Conservation (phyloP, 2,329 filamentous ascomycete species). For the Diaporthe citriasiana region DNA sequence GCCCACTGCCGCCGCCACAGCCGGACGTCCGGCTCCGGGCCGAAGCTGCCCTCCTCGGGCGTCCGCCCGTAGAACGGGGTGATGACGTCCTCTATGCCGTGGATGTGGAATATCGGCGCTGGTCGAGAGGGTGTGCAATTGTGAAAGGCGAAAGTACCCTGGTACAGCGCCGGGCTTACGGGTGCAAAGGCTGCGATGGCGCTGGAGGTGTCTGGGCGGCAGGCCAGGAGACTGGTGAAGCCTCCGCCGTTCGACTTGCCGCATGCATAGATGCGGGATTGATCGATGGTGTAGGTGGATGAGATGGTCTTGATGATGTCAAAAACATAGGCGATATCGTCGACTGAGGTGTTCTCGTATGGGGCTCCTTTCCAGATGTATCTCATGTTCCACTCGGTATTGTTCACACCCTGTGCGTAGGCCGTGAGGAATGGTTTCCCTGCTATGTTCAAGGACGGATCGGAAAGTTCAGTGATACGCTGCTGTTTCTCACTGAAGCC, state of each 20-base stretch:
- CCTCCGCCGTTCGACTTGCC: conserved; percentile 46
- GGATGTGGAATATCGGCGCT: conserved; percentile 43
- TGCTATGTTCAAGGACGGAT: conserved; percentile 45
- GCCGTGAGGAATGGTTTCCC: conserved; percentile 47
- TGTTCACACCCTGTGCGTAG: conserved; percentile 47
- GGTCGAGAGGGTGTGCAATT: conserved; percentile 42
- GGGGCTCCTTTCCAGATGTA: conserved; percentile 48
- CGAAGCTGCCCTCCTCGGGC: conserved; percentile 40
- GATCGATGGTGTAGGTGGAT: conserved; percentile 44
- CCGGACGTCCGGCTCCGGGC: conserved; percentile 43
- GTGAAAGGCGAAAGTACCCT: conserved; percentile 43
- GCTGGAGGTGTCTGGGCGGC: conserved; percentile 43
- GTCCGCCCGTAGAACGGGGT: conserved; percentile 43
- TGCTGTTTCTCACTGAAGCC: conserved; percentile 47
- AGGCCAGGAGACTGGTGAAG: conserved; percentile 44
- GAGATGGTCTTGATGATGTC: conserved; percentile 46
- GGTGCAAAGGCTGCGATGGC: conserved; percentile 44
- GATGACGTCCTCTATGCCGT: conserved; percentile 43
- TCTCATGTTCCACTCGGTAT: conserved; percentile 46
- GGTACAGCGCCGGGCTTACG: conserved; percentile 45
- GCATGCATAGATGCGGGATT: conserved; percentile 44
- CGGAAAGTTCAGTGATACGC: conserved; percentile 47
- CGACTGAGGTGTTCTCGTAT: conserved; percentile 46
- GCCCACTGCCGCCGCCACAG: conserved; percentile 44
- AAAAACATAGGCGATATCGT: conserved; percentile 48